Evolutionary conservation across 2,329 filamentous ascomycete species (phyloP), one percentile per base, ranked within the genome.

Genomic region (Fusarium nodosum): DNA sequence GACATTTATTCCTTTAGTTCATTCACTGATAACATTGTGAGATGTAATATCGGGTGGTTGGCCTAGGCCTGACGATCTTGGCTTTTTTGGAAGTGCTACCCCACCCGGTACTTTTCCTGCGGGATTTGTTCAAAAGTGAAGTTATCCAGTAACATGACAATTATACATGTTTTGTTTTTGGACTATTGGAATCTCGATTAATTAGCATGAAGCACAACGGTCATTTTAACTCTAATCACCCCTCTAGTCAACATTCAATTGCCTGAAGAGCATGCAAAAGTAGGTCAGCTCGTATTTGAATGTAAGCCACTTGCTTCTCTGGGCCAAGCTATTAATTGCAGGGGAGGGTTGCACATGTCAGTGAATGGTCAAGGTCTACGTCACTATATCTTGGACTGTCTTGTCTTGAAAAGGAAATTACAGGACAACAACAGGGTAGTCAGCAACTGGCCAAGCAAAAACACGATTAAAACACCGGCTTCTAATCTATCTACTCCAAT

Each of bases 51-150:
- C 46, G 54, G 54, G 54, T 62, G 48, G 50, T 62, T 45, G 56
- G 66, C 41, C 44, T 46, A 24, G 45, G 1, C 33, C 42, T 20
- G 66, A 22, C 56, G 66, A 69, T 69, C 66, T 63, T 69, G n/a
- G 20, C 45, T 66, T 36, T 33, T 59, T 69, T 63, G 12, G 57
- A 54, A 12, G 13, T 6, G 18, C 11, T 63, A 53, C 66, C 66
- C 66, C 66, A 42, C 66, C 45, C 41, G 11, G 31, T 24, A 45
- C 44, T 44, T 45, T 58, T 34, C 6, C 42, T 45, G 46, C 48
- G 60, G 26, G 45, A 33, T 60, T 68, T 54, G 50, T 26, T 41
- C 26, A 8, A 20, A 18, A 24, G 20, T 30, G 28, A 41, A 59
- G 55, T 28, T 31, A 46, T 50, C 30, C 52, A 48, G 44, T 26